Base-by-base conservation (phyloP, 495 filamentous ascomycete species). In the Neurospora sp. region DNA sequence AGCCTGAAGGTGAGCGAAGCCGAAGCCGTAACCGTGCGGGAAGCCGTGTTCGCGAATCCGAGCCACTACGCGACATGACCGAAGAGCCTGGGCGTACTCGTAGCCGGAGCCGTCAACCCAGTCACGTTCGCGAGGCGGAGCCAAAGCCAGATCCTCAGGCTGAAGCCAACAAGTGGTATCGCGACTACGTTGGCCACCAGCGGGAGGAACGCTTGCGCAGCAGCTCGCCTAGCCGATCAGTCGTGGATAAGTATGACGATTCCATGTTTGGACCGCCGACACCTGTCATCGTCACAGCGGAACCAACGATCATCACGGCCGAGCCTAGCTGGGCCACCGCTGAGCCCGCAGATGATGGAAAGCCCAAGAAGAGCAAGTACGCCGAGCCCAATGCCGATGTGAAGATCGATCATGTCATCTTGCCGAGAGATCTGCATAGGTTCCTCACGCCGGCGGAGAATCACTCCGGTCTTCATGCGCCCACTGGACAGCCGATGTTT, bases 321-420 rank as follows among this genome's bases (percentile, higher is more conserved):
- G 53, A 66, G 35, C 53, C 53, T 66, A 66, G 12, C 0, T 66
- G 53, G 53, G 22, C 2, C 14, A 66, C 27, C 5, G 53, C 12
- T 14, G 53, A 66, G 27, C 53, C 27, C 35, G 27, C 27, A 35
- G 53, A 66, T 37, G 53, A 35, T 35, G 53, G 53, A 35, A 66
- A 66, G 3, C 84, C 83, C 40, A 76, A 77, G 48, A 84, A 83
- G 76, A 83, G 82, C 73, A 84, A 79, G 53, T 88, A 83, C 72
- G 86, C 84, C 71, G 84, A 78, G 18, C 87, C 86, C n/a, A 84
- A 88, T 71, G 87, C 87, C 41, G 87, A 88, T 77, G 86, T 88
- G 42, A 76, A 80, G 16, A 82, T 85, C 71, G 86, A 88, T 72
- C 83, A 87, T 71, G 74, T 85, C 40, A 79, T 88, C 48, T 74